phyloP scores from a whole-genome alignment of 2,329 filamentous ascomycete genomes.

The Sarocladiaceae sp. region DNA sequence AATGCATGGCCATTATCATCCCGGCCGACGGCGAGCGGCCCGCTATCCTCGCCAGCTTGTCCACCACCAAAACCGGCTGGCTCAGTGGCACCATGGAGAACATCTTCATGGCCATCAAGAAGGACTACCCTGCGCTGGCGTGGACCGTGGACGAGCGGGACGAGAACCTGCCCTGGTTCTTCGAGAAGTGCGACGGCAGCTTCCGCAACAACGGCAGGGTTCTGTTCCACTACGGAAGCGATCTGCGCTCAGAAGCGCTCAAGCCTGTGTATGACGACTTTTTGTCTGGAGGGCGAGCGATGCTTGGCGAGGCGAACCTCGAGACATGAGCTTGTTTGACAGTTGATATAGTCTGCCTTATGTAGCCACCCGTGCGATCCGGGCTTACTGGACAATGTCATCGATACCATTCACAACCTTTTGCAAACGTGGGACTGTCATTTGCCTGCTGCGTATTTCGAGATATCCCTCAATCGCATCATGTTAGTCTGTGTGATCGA shows the following conservation, averaged over 20 bases:
- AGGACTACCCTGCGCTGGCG: slow-evolving; percentile 82
- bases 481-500: too few species aligned
- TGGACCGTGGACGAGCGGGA: slow-evolving; percentile 97
- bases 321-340: background rate
- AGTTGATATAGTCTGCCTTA: too few species aligned
- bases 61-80: slow-evolving; percentile 88
- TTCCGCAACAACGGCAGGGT: slow-evolving; percentile 80
- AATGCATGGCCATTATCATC: slow-evolving; percentile 36
- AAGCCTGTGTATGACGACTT: slow-evolving; percentile 76
- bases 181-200: slow-evolving; percentile 92
- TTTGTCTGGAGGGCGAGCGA: slow-evolving; percentile 36
- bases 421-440: too few species aligned
- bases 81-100: slow-evolving; percentile 92
- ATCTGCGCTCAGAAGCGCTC: slow-evolving; percentile 54
- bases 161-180: slow-evolving; percentile 97
- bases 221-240: slow-evolving; percentile 89
- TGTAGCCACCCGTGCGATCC: too few species aligned
- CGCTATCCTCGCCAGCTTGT: slow-evolving; percentile 66
- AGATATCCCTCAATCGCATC: too few species aligned
- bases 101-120: slow-evolving; percentile 87
- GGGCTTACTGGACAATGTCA: too few species aligned
- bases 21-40: background rate
- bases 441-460: too few species aligned
- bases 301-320: background rate
- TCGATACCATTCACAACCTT: too few species aligned